Evolutionary conservation across 306 rosid species (phyloP).

Genomic region (Casuarina equisetifolia): DNA sequence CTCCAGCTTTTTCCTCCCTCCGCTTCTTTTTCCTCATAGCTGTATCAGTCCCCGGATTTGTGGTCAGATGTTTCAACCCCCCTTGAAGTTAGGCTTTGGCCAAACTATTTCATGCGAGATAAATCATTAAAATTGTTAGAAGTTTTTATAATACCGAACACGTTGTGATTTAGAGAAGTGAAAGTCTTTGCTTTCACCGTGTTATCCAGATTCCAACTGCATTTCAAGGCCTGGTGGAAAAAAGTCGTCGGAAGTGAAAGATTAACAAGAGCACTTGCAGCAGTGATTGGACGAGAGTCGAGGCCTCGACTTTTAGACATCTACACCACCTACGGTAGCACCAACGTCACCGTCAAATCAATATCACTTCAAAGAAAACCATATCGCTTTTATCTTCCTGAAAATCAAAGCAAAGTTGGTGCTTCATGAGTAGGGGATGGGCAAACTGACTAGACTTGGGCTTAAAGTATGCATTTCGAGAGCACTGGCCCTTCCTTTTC

Average conservation of each 20-base stretch:
- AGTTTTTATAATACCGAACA: too few relatives aligned
- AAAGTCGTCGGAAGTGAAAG: not conserved
- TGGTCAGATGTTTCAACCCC: too few relatives aligned
- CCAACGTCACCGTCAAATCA: constrained; percentile 39
- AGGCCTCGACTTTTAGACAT: too few relatives aligned
- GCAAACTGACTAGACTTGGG: constrained; percentile 29
- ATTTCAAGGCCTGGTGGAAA: not conserved
- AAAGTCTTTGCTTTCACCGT: too few relatives aligned
- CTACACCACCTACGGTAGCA: constrained; percentile 21
- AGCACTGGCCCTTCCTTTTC: constrained; percentile 21
- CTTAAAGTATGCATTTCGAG: constrained; percentile 11
- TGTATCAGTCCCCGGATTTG: too few relatives aligned
- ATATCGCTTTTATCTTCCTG: constrained; percentile 3
- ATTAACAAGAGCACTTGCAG: not conserved
- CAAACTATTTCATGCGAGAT: too few relatives aligned
- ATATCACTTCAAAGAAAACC: constrained; percentile 21
- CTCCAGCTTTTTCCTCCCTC: too few relatives aligned
- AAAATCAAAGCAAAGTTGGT: constrained; percentile 28
- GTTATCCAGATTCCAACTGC: not conserved
- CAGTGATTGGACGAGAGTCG: too few relatives aligned
- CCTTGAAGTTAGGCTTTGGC: too few relatives aligned
- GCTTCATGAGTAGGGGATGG: constrained; percentile 39
- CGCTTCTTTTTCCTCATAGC: too few relatives aligned
- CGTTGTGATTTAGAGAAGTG: too few relatives aligned
- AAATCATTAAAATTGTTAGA: too few relatives aligned